Conservation (phyloP, 257 asterid species). For the Solanum piurae region DNA sequence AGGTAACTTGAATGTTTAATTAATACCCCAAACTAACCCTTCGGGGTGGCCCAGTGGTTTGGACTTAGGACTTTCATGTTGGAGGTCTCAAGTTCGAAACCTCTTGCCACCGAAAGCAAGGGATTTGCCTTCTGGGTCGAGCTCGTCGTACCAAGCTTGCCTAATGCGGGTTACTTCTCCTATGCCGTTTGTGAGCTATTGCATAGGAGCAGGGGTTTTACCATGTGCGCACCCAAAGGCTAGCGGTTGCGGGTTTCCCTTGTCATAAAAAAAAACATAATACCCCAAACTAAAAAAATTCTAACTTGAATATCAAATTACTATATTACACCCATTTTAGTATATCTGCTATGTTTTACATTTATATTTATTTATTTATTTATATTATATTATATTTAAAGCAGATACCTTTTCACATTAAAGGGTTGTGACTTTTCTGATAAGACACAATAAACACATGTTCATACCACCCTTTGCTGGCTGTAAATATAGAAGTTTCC, state of each 20-base stretch:
- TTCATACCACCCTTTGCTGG: not conserved
- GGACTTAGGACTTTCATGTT: no score
- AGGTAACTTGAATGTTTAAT: not conserved
- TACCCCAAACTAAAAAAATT: not conserved
- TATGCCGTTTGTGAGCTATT: not conserved
- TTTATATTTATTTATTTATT: no score
- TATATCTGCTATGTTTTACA: not conserved
- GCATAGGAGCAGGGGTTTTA: not conserved
- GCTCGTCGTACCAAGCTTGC: not conserved
- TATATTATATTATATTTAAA: no score
- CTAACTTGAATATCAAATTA: not conserved
- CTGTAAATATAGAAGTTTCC: no score
- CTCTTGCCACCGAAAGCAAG: no score
- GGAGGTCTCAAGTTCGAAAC: no score
- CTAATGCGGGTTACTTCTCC: not conserved
- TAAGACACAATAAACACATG: not conserved
- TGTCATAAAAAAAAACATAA: no score
- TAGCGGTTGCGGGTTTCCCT: not conserved
- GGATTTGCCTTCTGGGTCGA: not conserved
- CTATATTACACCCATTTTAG: not conserved
- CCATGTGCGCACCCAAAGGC: no score
- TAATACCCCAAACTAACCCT: no score
- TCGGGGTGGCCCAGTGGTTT: no score
- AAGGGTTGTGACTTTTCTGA: not conserved
- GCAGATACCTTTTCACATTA: not conserved